These are phyloP conservation scores for Botrytis byssoidea DNA, from an alignment of 2,329 filamentous ascomycete species.

Conservation along the genomic window DNA sequence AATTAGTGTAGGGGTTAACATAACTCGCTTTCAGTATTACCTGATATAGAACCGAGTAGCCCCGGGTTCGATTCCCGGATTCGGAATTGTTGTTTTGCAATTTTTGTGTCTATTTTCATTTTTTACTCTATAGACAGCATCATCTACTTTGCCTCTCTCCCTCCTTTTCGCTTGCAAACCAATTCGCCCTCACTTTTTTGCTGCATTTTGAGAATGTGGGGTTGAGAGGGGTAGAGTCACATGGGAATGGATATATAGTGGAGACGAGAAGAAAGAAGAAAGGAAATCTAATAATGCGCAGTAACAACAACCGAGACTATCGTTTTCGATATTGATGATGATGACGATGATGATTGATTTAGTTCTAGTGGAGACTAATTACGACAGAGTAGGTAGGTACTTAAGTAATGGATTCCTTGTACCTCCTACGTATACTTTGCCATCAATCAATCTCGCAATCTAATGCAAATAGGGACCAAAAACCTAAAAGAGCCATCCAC, in stretches of 20 bases:
- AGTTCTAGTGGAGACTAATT: background rate
- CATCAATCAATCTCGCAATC: background rate
- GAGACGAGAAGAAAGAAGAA: background rate
- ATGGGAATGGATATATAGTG: background rate
- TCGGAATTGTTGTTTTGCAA: rapidly evolving
- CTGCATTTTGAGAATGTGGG: background rate
- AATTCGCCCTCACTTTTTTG: background rate
- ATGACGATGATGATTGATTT: background rate
- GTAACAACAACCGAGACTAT: too few relatives aligned
- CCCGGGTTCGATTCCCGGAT: slow-evolving; percentile 1
- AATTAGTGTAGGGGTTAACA: slow-evolving; percentile 2
- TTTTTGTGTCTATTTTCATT: background rate
- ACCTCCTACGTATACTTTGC: too few relatives aligned
- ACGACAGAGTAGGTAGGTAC: background rate
- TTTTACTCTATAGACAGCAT: background rate
- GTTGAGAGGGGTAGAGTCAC: background rate
- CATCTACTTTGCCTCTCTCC: background rate
- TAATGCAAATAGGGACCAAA: background rate
- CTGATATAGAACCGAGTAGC: background rate
- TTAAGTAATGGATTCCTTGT: background rate
- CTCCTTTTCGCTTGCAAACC: background rate
- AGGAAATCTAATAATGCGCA: background rate
- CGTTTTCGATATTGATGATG: background rate
- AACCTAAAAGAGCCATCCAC: background rate
- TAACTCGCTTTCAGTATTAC: background rate